Evolutionary conservation across 2,329 filamentous ascomycete species (phyloP).

Genomic region (Aureobasidium pullulans): DNA sequence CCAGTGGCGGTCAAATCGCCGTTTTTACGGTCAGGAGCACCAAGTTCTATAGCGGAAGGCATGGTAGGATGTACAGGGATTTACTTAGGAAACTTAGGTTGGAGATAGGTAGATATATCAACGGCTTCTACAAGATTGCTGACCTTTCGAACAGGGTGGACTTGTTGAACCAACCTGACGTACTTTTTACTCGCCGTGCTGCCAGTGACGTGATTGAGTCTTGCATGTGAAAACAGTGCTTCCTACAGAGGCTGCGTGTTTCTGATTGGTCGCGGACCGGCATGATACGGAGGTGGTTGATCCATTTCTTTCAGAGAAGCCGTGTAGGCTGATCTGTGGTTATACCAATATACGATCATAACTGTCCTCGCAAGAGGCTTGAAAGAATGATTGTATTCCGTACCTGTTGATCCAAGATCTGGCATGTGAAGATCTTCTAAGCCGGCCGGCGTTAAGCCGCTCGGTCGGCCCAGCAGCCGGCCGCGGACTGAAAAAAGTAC

Average conservation of each 20-base stretch:
- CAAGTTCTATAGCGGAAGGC: background rate
- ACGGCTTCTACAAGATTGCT: background rate
- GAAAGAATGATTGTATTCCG: background rate
- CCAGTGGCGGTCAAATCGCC: background rate
- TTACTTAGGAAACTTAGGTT: background rate
- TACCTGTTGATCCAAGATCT: slow-evolving; percentile 3
- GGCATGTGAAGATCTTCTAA: background rate
- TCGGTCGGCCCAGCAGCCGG: background rate
- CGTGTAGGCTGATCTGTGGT: too few relatives aligned
- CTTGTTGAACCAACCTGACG: background rate
- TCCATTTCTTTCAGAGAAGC: too few relatives aligned
- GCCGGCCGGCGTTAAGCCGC: slow-evolving; percentile 4
- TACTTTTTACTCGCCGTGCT: background rate
- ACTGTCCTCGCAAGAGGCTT: background rate
- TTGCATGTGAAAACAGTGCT: background rate
- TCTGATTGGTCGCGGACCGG: background rate
- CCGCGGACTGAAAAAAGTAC: background rate
- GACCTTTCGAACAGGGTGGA: background rate
- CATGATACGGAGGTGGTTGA: background rate
- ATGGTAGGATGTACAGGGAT: background rate
- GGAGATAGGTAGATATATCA: background rate
- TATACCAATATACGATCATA: too few relatives aligned
- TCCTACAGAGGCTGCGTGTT: background rate
- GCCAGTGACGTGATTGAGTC: background rate
- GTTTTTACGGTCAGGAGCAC: slow-evolving; percentile 3